Conservation (phyloP, 1,284 basidiomycete genomes). For the Neolentinus lepideus region DNA sequence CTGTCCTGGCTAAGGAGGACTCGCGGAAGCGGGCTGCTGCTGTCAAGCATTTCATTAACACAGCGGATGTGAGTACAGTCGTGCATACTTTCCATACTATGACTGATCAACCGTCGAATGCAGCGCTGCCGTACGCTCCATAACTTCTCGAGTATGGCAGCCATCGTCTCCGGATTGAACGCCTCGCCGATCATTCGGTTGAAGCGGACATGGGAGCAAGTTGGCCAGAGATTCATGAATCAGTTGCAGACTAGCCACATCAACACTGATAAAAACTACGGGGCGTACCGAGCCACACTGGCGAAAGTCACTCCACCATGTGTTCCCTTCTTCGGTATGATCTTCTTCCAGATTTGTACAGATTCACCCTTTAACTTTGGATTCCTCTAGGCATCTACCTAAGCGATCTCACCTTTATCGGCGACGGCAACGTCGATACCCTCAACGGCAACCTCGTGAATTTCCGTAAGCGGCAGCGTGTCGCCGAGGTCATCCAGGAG, state of each 20-base stretch:
- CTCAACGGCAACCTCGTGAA: conserved; percentile 83
- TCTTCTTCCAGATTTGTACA: background rate
- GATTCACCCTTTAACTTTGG: background rate
- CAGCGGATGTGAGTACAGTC: conserved; percentile 76
- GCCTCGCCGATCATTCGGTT: conserved; percentile 90
- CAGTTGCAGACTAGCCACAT: conserved; percentile 73
- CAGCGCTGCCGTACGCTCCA: conserved; percentile 87
- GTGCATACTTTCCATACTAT: conserved; percentile 4
- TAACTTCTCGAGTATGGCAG: conserved; percentile 95
- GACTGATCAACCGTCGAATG: background rate
- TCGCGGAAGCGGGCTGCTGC: conserved; percentile 75
- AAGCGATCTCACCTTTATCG: conserved; percentile 93
- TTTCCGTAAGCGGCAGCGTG: conserved; percentile 91
- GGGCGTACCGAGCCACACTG: conserved; percentile 83
- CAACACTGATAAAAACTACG: conserved; percentile 90
- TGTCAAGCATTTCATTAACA: conserved; percentile 88
- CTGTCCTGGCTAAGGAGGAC: conserved; percentile 82
- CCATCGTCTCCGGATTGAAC: conserved; percentile 92
- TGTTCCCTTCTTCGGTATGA: conserved; percentile 92
- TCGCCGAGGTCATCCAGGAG: conserved; percentile 92
- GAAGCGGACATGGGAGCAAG: conserved; percentile 93
- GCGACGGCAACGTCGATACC: conserved; percentile 94
- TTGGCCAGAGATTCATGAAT: conserved; percentile 66
- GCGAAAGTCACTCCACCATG: conserved; percentile 88
- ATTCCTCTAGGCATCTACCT: conserved; percentile 78